A percentile compares a stretch with the other conserved stretches of the same genome.
phyloP scores from a whole-genome alignment of 1,284 basidiomycete genomes.

The Apiotrichum veenhuisii region DNA sequence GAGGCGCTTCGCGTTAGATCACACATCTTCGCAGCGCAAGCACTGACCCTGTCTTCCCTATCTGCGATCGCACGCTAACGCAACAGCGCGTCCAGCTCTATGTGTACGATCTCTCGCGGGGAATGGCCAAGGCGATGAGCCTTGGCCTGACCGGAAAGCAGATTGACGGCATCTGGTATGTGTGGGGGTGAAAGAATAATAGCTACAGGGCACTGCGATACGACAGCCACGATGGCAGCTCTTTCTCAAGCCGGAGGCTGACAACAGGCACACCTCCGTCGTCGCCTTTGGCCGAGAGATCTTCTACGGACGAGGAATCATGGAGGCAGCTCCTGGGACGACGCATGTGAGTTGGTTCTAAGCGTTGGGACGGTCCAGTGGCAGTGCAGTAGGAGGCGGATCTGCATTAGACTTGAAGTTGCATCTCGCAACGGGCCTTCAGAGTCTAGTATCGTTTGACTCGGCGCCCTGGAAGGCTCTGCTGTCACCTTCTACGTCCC shows the following conservation, averaged over 20 bases:
- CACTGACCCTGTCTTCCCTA: not conserved
- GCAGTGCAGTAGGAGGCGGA: too few relatives aligned
- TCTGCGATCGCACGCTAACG: not conserved
- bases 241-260: not conserved
- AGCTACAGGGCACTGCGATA: too few relatives aligned
- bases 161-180: constrained; percentile 80
- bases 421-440: too few relatives aligned
- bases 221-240: too few relatives aligned
- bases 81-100: constrained; percentile 63
- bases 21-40: too few relatives aligned
- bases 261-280: constrained; percentile 65
- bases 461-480: too few relatives aligned
- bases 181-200: too few relatives aligned
- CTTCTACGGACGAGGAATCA: constrained; percentile 84
- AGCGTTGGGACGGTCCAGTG: too few relatives aligned
- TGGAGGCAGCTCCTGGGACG: constrained; percentile 61
- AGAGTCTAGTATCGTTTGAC: too few relatives aligned
- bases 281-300: constrained; percentile 80
- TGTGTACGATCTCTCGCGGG: constrained; percentile 84
- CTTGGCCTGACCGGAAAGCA: constrained; percentile 74
- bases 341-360: constrained; percentile 61
- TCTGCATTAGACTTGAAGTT: too few relatives aligned
- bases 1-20: too few relatives aligned
- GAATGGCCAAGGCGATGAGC: constrained; percentile 72
- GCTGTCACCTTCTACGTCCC: too few relatives aligned